phyloP scores from a whole-genome alignment of 257 asterid genomes.

The Jacaranda copaia region DNA sequence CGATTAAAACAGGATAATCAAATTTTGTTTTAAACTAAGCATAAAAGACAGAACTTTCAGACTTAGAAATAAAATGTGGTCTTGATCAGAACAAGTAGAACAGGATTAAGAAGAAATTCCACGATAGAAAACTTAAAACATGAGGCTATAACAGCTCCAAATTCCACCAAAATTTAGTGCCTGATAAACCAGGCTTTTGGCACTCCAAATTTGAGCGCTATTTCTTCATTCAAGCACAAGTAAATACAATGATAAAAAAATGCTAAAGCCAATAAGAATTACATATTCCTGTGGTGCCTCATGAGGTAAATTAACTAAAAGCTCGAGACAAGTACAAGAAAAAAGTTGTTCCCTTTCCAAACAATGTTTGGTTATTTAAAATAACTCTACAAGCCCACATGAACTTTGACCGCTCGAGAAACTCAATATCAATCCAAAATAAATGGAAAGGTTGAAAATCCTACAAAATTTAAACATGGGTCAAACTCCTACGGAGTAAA shows the following conservation, averaged over 20 bases:
- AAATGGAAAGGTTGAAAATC: not conserved
- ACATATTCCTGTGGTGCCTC: not conserved
- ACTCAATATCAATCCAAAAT: not conserved
- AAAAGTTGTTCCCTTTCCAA: not conserved
- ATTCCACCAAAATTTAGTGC: too few relatives aligned
- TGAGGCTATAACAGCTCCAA: too few relatives aligned
- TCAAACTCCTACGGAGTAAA: slow-evolving; percentile 12
- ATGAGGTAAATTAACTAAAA: slow-evolving; percentile 1
- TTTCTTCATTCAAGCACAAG: not conserved
- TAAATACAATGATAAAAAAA: not conserved
- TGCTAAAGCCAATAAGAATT: not conserved
- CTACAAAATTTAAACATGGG: not conserved
- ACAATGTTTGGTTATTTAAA: not conserved
- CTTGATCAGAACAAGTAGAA: too few relatives aligned
- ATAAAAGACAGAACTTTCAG: too few relatives aligned
- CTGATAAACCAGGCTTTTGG: slow-evolving; percentile 13
- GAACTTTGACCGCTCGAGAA: not conserved
- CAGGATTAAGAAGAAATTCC: too few relatives aligned
- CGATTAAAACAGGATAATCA: too few relatives aligned
- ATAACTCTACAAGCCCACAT: slow-evolving; percentile 2
- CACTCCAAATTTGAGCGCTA: slow-evolving; percentile 2
- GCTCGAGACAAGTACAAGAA: not conserved
- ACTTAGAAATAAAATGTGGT: too few relatives aligned
- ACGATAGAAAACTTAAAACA: too few relatives aligned
- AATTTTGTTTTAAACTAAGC: too few relatives aligned